Base-by-base conservation (phyloP, 1,284 basidiomycete genomes). In the Phylloporus gajari region DNA sequence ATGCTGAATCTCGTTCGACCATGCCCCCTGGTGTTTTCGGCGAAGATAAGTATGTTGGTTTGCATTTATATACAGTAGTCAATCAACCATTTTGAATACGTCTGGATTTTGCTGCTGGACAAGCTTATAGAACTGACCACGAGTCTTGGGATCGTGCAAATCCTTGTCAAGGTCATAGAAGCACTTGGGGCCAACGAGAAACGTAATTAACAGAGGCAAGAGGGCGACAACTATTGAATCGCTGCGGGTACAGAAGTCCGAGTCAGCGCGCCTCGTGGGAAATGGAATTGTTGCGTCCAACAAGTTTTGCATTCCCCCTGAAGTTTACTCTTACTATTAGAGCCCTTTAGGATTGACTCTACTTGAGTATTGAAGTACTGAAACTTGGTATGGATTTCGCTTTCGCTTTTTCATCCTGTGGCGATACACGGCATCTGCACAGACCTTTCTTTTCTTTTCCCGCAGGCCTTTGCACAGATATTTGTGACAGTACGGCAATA, bases 81-180 rank as follows among this genome's bases (percentile, higher is more conserved):
- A 80, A 84, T 84, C 80, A 85, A 81, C 80, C 73, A 76, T 79
- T 73, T 82, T 79, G 44, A 81, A 72, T 58, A 73, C 70, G 12
- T 76, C 71, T 69, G 62, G 32, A 68, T 64, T 70, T 73, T 78
- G 79, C 71, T 78, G 77, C 74, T 75, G 75, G 68, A 84, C 79
- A 78, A 79, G 83, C 71, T 71, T 78, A 79, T 84, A 83, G 30
- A 80, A 88, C 93, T 89, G 84, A 94, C 94, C 90, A 77, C 91
- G 88, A 73, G 88, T 86, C 86, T 95, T 95, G 67, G 93, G 91
- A 35, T 86, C 83, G 64, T 86, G 84, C 38, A 95, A 84, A 38
- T 94, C 94, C 80, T 90, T 90, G 82, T 93, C 91, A 77, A 95
- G 95, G 83, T 95, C 94, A 64, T 87, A 81, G 83, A 94, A 93